Base-by-base conservation (phyloP, 2,329 filamentous ascomycete genomes). In the Sporothrix phasma region DNA sequence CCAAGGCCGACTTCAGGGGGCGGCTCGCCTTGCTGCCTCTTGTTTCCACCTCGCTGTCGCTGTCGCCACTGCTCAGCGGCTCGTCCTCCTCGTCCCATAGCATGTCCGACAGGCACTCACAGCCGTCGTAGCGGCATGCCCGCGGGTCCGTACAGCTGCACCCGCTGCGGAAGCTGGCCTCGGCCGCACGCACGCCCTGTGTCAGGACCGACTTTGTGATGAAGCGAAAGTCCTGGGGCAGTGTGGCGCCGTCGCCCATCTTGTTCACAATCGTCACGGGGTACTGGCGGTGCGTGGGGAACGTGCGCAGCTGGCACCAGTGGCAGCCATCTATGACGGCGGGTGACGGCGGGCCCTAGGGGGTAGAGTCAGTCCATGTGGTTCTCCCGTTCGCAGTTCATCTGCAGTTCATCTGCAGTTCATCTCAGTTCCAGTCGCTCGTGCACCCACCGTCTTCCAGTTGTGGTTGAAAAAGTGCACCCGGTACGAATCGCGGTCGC, bases 161-260 rank as follows among this genome's bases (percentile, higher is more conserved):
- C 2, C 90, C 90, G 63, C 80, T 81, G 67, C 85, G 82, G 63
- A 90, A 88, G 31, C 80, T 87, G 56, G 78, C 76, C 66, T 83
- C 82, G 3, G 82, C 82, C 13, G 80, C 78, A 49, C 81, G 73
- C 0, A 93, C 86, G 22, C 84, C 87, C 0, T 80, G 69, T 2
- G 81, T 76, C 1, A 89, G 77, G 3, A 87, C 76, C 10, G 84
- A 86, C 0, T 80, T 74, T 6, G 86, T 77, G 62, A 92, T 86
- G 72, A 92, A 93, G 0, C 78, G 78, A 69, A 94, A 95, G 45
- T 82, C 76, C 0, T 83, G 74, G 0, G 88, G 85, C 15, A 85
- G 76, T n/a, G 69, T 79, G 68, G 69, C 78, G 64, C 69, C 68
- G 1, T 79, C 74, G 68, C 88, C 86, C 2, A 83, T 74, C 0